Evolutionary conservation across 2,329 filamentous ascomycete genomes (phyloP), one percentile per base, ranked within the genome.

Genomic region (Ophiostoma australiae): DNA sequence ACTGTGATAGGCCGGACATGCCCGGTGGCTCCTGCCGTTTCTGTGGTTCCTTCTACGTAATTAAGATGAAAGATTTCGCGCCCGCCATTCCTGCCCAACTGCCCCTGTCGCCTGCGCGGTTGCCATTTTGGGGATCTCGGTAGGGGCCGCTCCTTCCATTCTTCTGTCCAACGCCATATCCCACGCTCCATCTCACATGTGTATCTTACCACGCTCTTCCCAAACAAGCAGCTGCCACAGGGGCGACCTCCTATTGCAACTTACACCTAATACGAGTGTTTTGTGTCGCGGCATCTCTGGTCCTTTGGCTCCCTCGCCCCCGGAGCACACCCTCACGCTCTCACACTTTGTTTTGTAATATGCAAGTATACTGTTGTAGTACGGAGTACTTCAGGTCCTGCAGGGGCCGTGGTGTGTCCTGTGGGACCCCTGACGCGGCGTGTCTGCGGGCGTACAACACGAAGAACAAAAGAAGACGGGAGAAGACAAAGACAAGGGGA

Each of bases 61-160:
- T 41, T 41, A 41, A 33, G 58, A 35, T 63, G 27, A 31, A 31
- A 31, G n/a, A n/a, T n/a, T 63, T 17, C 13, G 31, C 31, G 35
- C 58, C 58, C 39, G 61, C 61, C 61, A 65, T 65, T 65, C 61
- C 61, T 65, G 61, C 61, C 61, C 61, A 65, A 65, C 11, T 31
- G 27, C 44, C 70, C 65, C 39, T 68, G 68, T 72, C 70, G 39
- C 70, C 65, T 69, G 68, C 44, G 11, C n/a, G 31, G 37, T 44
- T 70, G 68, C 70, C 70, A n/a, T n/a, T 67, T 72, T 70, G 55
- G 68, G 68, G 68, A 70, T 68, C 68, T 72, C 70, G 68, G 68
- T 61, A 48, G 63, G 10, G 37, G 33, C 61, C 33, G 61, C 58
- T 63, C 58, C 35, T 63, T 33, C 58, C 58, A 35, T 63, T 58